phyloP scores from a whole-genome alignment of 2,329 filamentous ascomycete species.

The Aschersonia sp. region DNA sequence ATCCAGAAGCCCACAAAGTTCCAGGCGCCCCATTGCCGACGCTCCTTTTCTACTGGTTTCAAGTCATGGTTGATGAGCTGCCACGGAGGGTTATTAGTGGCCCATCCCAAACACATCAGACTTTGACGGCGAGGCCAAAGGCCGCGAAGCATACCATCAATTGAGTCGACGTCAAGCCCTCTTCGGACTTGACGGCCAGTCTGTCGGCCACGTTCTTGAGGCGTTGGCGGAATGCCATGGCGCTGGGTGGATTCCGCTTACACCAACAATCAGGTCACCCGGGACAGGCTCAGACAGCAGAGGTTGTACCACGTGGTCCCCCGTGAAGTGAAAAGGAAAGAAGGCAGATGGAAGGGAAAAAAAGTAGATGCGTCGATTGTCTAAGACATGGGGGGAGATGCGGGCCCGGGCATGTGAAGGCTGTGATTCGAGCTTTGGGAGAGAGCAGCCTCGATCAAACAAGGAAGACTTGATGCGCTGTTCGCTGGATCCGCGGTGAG shows the following conservation, averaged over 20 bases:
- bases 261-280: no score
- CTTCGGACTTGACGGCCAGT: slow-evolving; percentile 59
- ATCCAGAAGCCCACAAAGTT: slow-evolving; percentile 87
- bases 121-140: neutral
- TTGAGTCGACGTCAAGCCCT: slow-evolving; percentile 63
- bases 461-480: no score
- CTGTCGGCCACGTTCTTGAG: slow-evolving; percentile 35
- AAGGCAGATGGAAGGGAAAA: no score
- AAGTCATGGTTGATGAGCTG: slow-evolving; percentile 71
- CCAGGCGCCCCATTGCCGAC: slow-evolving; percentile 72
- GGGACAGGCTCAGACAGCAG: no score
- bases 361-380: no score
- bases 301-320: no score
- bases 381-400: no score
- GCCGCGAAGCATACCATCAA: slow-evolving; percentile 44
- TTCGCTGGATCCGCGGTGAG: no score
- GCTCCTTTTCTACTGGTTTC: slow-evolving; percentile 63
- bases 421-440: no score
- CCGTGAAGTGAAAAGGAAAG: no score
- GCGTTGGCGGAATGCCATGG: slow-evolving; percentile 1
- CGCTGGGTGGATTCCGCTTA: neutral
- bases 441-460: no score
- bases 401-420: no score
- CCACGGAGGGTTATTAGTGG: neutral
- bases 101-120: neutral